These are phyloP conservation scores for Panaeolus cyanescens DNA, from an alignment of 768 basidiomycete genomes.

Conservation along the genomic window DNA sequence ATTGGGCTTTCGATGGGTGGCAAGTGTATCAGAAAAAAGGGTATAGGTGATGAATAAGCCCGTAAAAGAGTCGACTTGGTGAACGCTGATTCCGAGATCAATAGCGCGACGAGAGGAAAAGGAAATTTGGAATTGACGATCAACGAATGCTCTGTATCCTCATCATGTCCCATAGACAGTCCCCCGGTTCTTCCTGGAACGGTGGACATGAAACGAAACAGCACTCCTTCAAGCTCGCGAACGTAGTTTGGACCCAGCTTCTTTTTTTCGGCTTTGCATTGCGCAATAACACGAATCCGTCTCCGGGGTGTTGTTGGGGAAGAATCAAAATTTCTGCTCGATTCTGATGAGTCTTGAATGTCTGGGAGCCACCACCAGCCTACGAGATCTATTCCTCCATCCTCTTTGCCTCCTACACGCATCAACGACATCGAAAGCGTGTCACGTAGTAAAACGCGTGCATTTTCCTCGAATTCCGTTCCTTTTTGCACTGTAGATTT, in stretches of 20 bases:
- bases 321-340: background rate
- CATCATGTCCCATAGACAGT: background rate
- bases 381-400: slow-evolving; percentile 85
- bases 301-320: slow-evolving; percentile 28
- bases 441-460: slow-evolving; percentile 58
- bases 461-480: slow-evolving; percentile 72
- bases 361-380: slow-evolving; percentile 88
- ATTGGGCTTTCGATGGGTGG: slow-evolving; percentile 40
- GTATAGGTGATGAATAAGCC: slow-evolving; percentile 74
- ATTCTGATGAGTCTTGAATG: background rate
- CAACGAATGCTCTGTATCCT: background rate
- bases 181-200: background rate
- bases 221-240: slow-evolving; percentile 91
- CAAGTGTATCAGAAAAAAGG: slow-evolving; percentile 79
- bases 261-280: slow-evolving; percentile 91
- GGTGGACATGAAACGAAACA: slow-evolving; percentile 47
- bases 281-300: slow-evolving; percentile 76
- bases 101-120: slow-evolving; percentile 61
- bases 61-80: slow-evolving; percentile 69
- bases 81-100: slow-evolving; percentile 83
- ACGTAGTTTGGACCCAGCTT: slow-evolving; percentile 79
- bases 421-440: slow-evolving; percentile 78
- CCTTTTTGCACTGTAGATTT: slow-evolving; percentile 66
- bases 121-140: background rate
- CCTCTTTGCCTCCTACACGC: slow-evolving; percentile 83